These are phyloP conservation scores for Durotheca rogersii DNA, from an alignment of 495 filamentous ascomycete species.

Conservation along the genomic window DNA sequence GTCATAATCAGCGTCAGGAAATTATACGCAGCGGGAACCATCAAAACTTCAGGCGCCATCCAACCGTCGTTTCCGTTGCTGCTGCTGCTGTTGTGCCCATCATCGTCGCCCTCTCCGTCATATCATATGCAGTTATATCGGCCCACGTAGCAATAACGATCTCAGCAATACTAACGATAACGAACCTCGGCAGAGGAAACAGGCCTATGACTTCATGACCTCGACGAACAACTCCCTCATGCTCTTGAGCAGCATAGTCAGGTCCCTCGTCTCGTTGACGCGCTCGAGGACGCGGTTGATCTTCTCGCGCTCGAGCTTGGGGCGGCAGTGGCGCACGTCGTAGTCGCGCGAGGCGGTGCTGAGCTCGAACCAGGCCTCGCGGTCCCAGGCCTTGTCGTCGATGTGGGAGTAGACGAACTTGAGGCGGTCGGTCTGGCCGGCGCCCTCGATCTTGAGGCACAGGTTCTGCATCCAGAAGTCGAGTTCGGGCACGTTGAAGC, in stretches of 20 bases:
- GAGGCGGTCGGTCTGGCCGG: conserved; percentile 76
- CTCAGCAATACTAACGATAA: too few species aligned
- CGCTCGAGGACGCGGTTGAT: conserved; percentile 71
- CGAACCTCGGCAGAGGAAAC: not conserved
- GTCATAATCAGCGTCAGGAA: too few species aligned
- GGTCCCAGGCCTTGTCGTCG: conserved; percentile 82
- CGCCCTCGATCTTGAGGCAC: conserved; percentile 85
- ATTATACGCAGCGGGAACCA: too few species aligned
- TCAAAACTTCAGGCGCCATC: too few species aligned
- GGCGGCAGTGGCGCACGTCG: conserved; percentile 71
- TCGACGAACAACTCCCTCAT: conserved; percentile 86
- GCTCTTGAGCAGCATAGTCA: conserved; percentile 78
- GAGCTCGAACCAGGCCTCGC: conserved; percentile 92
- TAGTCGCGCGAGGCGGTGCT: conserved; percentile 80
- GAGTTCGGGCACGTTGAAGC: conserved; percentile 86
- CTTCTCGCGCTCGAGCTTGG: conserved; percentile 73
- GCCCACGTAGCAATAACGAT: too few species aligned
- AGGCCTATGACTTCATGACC: conserved; percentile 49
- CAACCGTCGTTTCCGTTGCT: too few species aligned
- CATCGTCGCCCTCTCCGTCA: too few species aligned
- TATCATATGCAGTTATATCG: too few species aligned
- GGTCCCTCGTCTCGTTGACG: conserved; percentile 80
- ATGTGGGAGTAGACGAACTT: conserved; percentile 92
- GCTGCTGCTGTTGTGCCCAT: too few species aligned
- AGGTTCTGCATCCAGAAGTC: conserved; percentile 94